These are phyloP conservation scores for Ustilago shanxiensis DNA, from an alignment of 1,284 basidiomycete genomes.

Conservation along the genomic window DNA sequence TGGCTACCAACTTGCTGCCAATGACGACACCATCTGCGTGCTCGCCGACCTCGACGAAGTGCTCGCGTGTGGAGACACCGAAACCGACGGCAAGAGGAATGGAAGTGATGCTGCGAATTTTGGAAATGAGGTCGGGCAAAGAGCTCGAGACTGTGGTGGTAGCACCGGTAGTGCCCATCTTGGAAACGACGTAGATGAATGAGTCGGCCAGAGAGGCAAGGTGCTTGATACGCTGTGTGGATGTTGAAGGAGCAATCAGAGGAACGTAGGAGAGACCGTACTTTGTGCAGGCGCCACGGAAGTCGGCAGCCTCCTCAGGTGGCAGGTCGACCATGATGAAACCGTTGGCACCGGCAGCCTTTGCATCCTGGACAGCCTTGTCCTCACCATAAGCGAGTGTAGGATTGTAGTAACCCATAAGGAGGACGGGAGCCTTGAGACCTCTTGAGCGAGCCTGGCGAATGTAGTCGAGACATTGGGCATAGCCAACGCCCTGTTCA, in stretches of 20 bases:
- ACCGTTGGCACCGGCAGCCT: slow-evolving; percentile 90
- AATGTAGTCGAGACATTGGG: slow-evolving; percentile 77
- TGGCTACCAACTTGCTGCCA: slow-evolving; percentile 84
- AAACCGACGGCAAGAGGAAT: slow-evolving; percentile 95
- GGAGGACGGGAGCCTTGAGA: slow-evolving; percentile 84
- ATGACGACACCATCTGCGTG: slow-evolving; percentile 92
- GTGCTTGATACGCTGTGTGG: slow-evolving; percentile 87
- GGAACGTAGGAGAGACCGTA: slow-evolving; percentile 95
- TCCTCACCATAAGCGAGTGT: slow-evolving; percentile 94
- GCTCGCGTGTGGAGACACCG: slow-evolving; percentile 90
- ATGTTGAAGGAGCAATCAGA: slow-evolving; percentile 93
- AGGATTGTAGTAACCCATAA: slow-evolving; percentile 87
- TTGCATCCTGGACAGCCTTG: slow-evolving; percentile 88
- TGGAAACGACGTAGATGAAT: slow-evolving; percentile 87
- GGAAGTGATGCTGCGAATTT: slow-evolving; percentile 73
- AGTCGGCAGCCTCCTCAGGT: slow-evolving; percentile 92
- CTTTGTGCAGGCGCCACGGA: slow-evolving; percentile 86
- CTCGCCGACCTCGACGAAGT: slow-evolving; percentile 87
- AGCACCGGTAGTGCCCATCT: slow-evolving; percentile 99
- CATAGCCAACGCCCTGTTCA: slow-evolving; percentile 63
- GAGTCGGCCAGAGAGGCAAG: slow-evolving; percentile 92
- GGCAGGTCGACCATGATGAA: slow-evolving; percentile 98
- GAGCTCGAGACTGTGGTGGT: slow-evolving; percentile 76
- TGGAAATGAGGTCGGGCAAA: slow-evolving; percentile 67
- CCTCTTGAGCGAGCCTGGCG: slow-evolving; percentile 84